Evolutionary conservation across 2,329 filamentous ascomycete species (phyloP).

Genomic region (Tolypocladium pustulatum): DNA sequence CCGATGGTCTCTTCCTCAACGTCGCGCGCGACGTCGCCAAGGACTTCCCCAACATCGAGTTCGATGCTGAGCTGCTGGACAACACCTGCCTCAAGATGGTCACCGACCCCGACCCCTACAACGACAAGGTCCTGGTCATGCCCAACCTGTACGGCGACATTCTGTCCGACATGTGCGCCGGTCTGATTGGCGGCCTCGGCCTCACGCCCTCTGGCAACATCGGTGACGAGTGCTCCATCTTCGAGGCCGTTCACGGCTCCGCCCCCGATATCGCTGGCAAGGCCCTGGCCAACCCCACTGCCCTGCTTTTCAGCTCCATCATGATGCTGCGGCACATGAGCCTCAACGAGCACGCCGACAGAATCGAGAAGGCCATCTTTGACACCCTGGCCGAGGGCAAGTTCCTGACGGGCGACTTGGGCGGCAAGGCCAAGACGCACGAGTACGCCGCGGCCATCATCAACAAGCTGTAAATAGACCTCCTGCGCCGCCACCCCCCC

Average conservation of each 20-base stretch:
- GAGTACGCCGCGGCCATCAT: slow-evolving; percentile 95
- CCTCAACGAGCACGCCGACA: slow-evolving; percentile 69
- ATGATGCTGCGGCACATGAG: slow-evolving; percentile 99
- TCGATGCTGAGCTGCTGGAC: slow-evolving; percentile 95
- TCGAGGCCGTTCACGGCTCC: slow-evolving; percentile 97
- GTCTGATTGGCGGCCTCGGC: slow-evolving; percentile 93
- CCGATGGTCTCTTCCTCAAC: slow-evolving; percentile 92
- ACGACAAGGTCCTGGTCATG: slow-evolving; percentile 97
- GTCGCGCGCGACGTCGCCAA: slow-evolving; percentile 78
- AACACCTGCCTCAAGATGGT: slow-evolving; percentile 99
- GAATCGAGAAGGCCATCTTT: slow-evolving; percentile 93
- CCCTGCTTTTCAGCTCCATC: slow-evolving; percentile 87
- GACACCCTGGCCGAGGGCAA: slow-evolving; percentile 93
- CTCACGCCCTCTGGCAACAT: slow-evolving; percentile 98
- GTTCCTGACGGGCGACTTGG: slow-evolving; percentile 88
- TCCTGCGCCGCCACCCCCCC: background rate
- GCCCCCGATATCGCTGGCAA: slow-evolving; percentile 95
- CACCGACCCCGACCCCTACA: slow-evolving; percentile 91
- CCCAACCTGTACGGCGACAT: slow-evolving; percentile 99
- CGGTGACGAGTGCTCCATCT: slow-evolving; percentile 98
- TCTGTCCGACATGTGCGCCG: slow-evolving; percentile 98
- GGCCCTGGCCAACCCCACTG: slow-evolving; percentile 93
- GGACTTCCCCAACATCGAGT: slow-evolving; percentile 93
- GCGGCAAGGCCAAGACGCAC: slow-evolving; percentile 89
- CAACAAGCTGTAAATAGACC: slow-evolving; percentile 41